A percentile compares a stretch with the other conserved stretches of the same genome.
phyloP scores from a whole-genome alignment of 2,329 filamentous ascomycete species.

The Cadophora sp. region DNA sequence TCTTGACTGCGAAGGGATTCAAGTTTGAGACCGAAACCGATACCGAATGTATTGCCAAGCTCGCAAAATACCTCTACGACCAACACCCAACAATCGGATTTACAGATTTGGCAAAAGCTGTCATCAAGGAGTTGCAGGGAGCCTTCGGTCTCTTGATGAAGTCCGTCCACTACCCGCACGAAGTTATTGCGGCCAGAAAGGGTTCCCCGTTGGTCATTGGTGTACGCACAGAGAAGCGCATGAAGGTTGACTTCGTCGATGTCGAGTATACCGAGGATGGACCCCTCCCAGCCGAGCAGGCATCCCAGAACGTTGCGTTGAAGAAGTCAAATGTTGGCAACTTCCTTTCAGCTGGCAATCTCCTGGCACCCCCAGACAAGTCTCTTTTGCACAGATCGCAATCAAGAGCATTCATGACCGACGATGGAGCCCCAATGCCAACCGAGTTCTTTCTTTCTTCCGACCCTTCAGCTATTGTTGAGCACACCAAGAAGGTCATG shows the following conservation, averaged over 20 bases:
- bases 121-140: conserved; percentile 98
- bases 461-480: conserved; percentile 96
- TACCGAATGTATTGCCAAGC: conserved; percentile 98
- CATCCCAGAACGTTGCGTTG: conserved; percentile 93
- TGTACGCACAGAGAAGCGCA: conserved; percentile 96
- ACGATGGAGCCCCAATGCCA: conserved; percentile 96
- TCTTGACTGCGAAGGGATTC: conserved; percentile 94
- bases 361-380: conserved; percentile 93
- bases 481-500: conserved; percentile 99
- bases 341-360: conserved; percentile 70
- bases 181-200: conserved; percentile 97
- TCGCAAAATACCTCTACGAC: conserved; percentile 97
- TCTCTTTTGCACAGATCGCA: conserved; percentile 97
- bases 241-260: conserved; percentile 99
- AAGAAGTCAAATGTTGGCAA: conserved; percentile 80
- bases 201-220: conserved; percentile 97
- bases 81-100: conserved; percentile 94
- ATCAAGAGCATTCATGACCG: conserved; percentile 97
- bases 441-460: conserved; percentile 99
- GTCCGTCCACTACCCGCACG: conserved; percentile 97
- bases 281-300: conserved; percentile 88
- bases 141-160: conserved; percentile 97
- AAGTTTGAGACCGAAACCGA: conserved; percentile 99
- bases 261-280: conserved; percentile 90
- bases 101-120: conserved; percentile 94